A percentile compares a stretch with the other conserved stretches of the same genome.
Evolutionary conservation across 1,284 basidiomycete species (phyloP).

Genomic region (Grifola frondosa): DNA sequence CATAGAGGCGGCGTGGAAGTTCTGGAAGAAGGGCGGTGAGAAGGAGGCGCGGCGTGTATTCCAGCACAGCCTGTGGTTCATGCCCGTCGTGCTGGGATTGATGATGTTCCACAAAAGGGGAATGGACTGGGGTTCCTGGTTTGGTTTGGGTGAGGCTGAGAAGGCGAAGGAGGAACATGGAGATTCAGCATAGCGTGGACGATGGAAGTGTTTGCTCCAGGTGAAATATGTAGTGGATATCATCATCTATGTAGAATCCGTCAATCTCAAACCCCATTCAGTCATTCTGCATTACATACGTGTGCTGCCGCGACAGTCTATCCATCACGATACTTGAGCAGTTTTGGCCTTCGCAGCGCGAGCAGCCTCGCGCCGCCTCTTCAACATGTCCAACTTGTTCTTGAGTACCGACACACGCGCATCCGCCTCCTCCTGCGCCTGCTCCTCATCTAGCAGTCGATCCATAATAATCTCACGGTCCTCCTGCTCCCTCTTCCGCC

Average conservation of each 20-base stretch:
- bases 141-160: conserved; percentile 25
- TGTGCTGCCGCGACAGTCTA: conserved; percentile 1
- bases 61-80: conserved; percentile 86
- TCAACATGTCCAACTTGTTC: conserved; percentile 60
- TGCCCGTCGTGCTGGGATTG: conserved; percentile 87
- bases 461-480: conserved; percentile 83
- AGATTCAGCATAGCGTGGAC: neutral
- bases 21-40: conserved; percentile 77
- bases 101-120: conserved; percentile 95
- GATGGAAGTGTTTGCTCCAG: neutral
- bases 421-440: conserved; percentile 82
- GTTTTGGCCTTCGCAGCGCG: conserved; percentile 28
- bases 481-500: conserved; percentile 56
- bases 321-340: conserved; percentile 8
- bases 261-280: neutral
- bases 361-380: conserved; percentile 50
- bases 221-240: neutral
- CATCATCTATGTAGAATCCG: neutral
- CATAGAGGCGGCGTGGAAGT: conserved; percentile 69
- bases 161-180: conserved; percentile 11
- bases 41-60: conserved; percentile 80
- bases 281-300: neutral
- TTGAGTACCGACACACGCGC: conserved; percentile 67
- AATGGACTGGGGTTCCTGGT: conserved; percentile 68
- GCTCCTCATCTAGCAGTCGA: conserved; percentile 74